Evolutionary conservation across 2,329 filamentous ascomycete species (phyloP), one percentile per base, ranked within the genome.

Genomic region (Cyclaneusma minus): DNA sequence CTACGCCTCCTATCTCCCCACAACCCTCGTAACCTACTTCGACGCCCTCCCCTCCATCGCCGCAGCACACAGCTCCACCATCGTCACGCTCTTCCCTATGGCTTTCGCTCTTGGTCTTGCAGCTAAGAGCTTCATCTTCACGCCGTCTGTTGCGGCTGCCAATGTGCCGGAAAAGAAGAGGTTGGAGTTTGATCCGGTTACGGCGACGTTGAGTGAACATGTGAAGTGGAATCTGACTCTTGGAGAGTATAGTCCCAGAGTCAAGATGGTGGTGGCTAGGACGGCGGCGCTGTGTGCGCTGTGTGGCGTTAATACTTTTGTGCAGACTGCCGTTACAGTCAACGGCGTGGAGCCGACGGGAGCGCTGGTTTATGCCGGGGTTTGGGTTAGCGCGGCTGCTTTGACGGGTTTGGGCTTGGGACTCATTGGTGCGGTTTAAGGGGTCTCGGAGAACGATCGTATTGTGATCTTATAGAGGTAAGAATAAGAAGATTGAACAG

Each of bases 71-170:
- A 56, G 64, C 13, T 66, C 75, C 7, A 66, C 65, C 2, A 67
- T 70, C 19, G 49, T 64, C 21, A 60, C 64, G 6, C 60, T 80
- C 24, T 51, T 83, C 3, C 71, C 75, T 1, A 29, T 63, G 22
- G 59, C 60, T 5, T 35, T 65, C 3, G 41, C 60, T 3, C 60
- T 80, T 11, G 85, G 84, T 3, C 58, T 70, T 34, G 78, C 81
- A 1, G 72, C 76, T 4, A 71, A 71, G 34, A 64, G 67, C 23
- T 87, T 91, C 47, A 68, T 94, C 38, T 91, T 93, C 48, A 67
- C 69, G 20, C 72, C 76, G 2, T 64, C 69, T 13, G 64, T 68
- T 11, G 62, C 58, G 9, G 27, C 34, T 34, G 50, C 50, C 7
- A 59, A 55, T 10, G 44, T 47, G 22, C 54, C 58, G 35, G 60